Evolutionary conservation across 2,329 filamentous ascomycete genomes (phyloP), one percentile per base, ranked within the genome.

Genomic region (Penicillium sp.): DNA sequence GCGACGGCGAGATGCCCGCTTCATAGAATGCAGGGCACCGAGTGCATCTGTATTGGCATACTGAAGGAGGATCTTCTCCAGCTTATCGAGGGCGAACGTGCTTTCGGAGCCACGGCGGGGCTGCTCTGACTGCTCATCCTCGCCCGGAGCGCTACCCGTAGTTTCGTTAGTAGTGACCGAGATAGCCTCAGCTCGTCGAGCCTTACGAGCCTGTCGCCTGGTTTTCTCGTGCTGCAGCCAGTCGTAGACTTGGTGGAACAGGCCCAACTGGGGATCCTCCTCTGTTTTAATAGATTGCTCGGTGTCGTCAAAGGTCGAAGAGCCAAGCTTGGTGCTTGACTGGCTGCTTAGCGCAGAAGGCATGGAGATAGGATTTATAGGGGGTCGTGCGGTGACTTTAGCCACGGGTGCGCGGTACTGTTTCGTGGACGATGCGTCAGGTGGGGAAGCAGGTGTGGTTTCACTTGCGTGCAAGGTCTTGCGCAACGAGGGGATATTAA

Each of bases 221-320:
- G 75, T 70, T 62, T 84, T 86, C 69, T 96, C 89, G 40, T 84
- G 80, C 57, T 90, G 82, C 31, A 96, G 72, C 91, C 91, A 97
- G 55, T 87, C 82, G 22, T 80, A 77, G 11, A 96, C 82, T 62
- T 94, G 87, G 16, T 82, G 77, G 23, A 93, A 70, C 6, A 94
- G 62, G 36, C 52, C 58, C 39, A 62, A 52, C 31, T 69, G 67
- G 18, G 58, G 40, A 40, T 67, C 65, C n/a, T 66, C 63, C 4
- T 67, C 52, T 14, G 52, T 42, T 35, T 56, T 63, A 35, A 54
- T 35, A n/a, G 39, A 45, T 20, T 57, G 51, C 9, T 64, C 63
- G 18, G 58, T 58, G 6, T 62, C 63, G n/a, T 62, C 57, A 3
- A 51, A 47, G 9, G 49, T 43, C n/a, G 49, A 46, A 9, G 52